Base-by-base conservation (phyloP, 2,329 filamentous ascomycete species). In the Talaromyces sp. region DNA sequence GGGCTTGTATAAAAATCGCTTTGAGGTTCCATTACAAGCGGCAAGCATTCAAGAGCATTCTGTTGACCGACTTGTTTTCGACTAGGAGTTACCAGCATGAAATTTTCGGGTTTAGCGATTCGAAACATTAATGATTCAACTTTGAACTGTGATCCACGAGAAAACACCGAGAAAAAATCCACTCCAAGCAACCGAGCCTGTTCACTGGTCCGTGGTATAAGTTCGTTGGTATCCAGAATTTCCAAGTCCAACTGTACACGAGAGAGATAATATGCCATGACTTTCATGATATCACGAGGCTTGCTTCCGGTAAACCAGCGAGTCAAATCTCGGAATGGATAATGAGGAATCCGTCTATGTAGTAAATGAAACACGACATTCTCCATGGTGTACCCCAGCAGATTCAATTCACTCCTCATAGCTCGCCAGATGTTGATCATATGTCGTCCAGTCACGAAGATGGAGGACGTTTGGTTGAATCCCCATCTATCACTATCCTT, bases 61-160 rank as follows among this genome's bases (percentile, higher is more conserved):
- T 99, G 94, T 25, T 87, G 84, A 2, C 92, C 93, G 1, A 97
- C 93, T 71, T 99, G 94, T 71, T 91, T 93, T 62, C 87, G 84
- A 70, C 88, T 95, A 0, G 94, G 94, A 6, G 92, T 97, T 1
- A 96, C 84, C 0, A 99, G 80, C 7, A 97, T 79, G 66, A 94
- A 95, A 65, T 94, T 96, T 71, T 99, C 94, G 0, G 94, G 92
- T 70, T 99, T 99, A 43, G 94, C 93, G 65, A 99, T 97, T 43
- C 94, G 86, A 68, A 97, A 97, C 94, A 99, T 97, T 66, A 97
- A 86, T 1, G 93, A 97, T 74, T 99, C 94, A 40, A 99, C 94
- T 72, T 99, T 99, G 81, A 95, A 97, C 69, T 99, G 94, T 0
- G 92, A 97, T 15, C 94, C 94, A 56, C 94, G 84, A 5, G 89